phyloP scores from a whole-genome alignment of 2,329 filamentous ascomycete species.

The Metarhizium anisopliae region DNA sequence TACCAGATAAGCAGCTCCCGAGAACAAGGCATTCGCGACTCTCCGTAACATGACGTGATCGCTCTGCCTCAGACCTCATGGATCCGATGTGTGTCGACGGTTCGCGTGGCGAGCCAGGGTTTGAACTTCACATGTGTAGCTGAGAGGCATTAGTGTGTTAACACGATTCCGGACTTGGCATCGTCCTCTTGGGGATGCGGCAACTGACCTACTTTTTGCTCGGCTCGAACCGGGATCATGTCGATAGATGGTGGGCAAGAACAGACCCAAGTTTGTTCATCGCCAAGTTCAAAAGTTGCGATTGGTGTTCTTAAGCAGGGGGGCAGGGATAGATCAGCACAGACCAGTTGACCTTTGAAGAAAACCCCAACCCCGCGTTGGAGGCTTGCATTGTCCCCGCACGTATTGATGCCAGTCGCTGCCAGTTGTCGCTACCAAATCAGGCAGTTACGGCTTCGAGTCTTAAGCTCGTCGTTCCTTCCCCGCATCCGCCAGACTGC shows the following conservation, averaged over 20 bases:
- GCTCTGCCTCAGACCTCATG: no score
- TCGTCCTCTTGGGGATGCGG: not conserved
- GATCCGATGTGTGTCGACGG: no score
- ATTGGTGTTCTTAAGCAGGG: not conserved
- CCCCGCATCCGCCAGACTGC: constrained; percentile 1
- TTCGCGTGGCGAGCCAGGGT: no score
- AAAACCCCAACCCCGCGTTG: not conserved
- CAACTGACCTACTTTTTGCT: not conserved
- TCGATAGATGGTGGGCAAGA: not conserved
- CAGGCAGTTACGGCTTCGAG: not conserved
- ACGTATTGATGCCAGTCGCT: not conserved
- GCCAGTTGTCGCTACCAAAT: not conserved
- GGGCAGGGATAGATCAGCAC: not conserved
- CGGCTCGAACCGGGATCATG: not conserved
- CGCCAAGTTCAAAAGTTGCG: not conserved
- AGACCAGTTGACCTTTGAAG: not conserved
- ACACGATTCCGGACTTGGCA: no score
- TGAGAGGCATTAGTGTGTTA: no score
- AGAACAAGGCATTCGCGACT: no score
- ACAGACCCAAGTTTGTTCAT: not conserved
- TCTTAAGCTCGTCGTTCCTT: not conserved
- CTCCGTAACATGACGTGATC: no score
- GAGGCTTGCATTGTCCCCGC: not conserved
- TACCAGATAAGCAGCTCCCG: no score
- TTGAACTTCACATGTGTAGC: no score